These are phyloP conservation scores for Coniochaeta prunicola DNA, from an alignment of 2,329 filamentous ascomycete species.

Conservation along the genomic window DNA sequence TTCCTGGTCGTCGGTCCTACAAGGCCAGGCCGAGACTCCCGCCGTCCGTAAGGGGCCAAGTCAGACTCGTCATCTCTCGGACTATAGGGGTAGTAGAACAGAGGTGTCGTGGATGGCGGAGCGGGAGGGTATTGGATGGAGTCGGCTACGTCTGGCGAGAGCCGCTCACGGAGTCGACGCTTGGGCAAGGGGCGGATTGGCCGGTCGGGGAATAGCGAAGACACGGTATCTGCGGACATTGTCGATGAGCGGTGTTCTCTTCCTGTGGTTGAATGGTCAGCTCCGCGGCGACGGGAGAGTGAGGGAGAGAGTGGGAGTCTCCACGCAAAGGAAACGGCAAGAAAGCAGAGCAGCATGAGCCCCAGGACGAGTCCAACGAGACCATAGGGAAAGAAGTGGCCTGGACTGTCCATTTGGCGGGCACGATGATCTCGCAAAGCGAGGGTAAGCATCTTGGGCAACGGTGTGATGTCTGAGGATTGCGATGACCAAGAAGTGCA, in stretches of 20 bases:
- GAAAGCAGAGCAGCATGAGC: neutral
- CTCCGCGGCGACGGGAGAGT: constrained; percentile 20
- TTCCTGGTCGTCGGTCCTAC: constrained; percentile 18
- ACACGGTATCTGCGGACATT: constrained; percentile 69
- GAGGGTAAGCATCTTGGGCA: neutral
- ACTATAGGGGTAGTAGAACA: constrained; percentile 70
- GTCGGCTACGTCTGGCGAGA: constrained; percentile 78
- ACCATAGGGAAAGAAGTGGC: neutral
- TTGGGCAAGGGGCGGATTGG: constrained; percentile 90
- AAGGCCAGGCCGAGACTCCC: neutral
- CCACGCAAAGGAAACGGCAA: neutral
- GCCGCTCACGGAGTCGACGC: constrained; percentile 76
- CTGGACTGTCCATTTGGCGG: neutral
- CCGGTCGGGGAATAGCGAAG: constrained; percentile 77
- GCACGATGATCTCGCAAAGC: neutral
- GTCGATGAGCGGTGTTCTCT: constrained; percentile 29
- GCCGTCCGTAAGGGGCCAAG: constrained; percentile 2
- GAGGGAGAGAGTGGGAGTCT: too few species aligned
- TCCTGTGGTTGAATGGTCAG: constrained; percentile 22
- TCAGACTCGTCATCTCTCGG: constrained; percentile 40
- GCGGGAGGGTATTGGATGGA: constrained; percentile 76
- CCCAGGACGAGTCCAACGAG: neutral
- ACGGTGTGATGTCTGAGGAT: neutral
- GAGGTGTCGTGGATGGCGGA: constrained; percentile 60
- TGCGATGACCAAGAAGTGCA: neutral